phyloP scores from a whole-genome alignment of 2,329 filamentous ascomycete genomes.

The Sporothrix brasiliensis region DNA sequence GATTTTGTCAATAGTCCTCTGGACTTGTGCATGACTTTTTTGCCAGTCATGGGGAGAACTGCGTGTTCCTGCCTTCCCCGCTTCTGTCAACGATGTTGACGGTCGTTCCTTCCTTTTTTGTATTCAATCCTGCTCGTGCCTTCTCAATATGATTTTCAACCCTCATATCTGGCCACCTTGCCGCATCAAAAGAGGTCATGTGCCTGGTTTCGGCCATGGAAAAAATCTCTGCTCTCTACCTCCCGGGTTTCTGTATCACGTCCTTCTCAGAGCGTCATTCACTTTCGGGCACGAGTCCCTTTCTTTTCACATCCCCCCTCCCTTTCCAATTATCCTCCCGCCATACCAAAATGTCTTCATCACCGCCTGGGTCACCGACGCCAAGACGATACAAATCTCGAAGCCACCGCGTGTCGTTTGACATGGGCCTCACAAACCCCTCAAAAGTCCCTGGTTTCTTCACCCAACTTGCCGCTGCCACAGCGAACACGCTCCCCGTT shows the following conservation, averaged over 20 bases:
- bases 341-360: conserved; percentile 25
- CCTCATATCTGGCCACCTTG: not conserved
- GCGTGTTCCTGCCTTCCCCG: not conserved
- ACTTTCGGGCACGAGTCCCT: not conserved
- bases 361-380: conserved; percentile 18
- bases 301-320: not conserved
- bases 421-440: conserved; percentile 9
- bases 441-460: conserved; percentile 25
- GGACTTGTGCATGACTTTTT: not conserved
- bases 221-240: not conserved
- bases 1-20: not conserved
- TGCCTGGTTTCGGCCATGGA: not conserved
- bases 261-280: not conserved
- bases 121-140: not conserved
- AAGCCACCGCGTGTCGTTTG: conserved; percentile 33
- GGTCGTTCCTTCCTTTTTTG: conserved; percentile 15
- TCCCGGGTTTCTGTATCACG: not conserved
- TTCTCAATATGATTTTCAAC: not conserved
- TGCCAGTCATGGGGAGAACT: not conserved
- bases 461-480: conserved; percentile 18
- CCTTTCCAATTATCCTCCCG: not conserved
- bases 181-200: not conserved
- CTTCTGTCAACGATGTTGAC: not conserved
- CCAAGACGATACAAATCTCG: not conserved
- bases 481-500: not conserved